Evolutionary conservation across 345 rosid genomes (phyloP).

Genomic region (Brassica napus): DNA sequence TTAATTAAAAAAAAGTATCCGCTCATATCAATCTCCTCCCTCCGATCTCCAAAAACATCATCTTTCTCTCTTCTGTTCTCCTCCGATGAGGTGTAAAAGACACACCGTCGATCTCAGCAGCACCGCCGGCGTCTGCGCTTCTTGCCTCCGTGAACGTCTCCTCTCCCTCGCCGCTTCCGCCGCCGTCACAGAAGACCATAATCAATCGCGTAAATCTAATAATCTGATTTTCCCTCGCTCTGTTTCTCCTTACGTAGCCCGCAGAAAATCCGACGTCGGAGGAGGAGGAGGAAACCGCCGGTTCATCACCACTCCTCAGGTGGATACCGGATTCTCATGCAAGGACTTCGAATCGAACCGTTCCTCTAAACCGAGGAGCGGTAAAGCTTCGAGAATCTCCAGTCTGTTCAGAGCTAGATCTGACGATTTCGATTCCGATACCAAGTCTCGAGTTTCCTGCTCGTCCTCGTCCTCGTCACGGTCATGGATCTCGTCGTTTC

Average conservation of each 20-base stretch:
- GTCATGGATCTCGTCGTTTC: slow-evolving; percentile 63
- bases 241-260: slow-evolving; percentile 71
- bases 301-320: slow-evolving; percentile 73
- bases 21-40: no score
- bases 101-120: slow-evolving; percentile 66
- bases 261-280: slow-evolving; percentile 55
- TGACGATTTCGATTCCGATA: slow-evolving; percentile 53
- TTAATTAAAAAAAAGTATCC: neutral
- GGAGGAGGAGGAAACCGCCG: slow-evolving; percentile 38
- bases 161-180: slow-evolving; percentile 51
- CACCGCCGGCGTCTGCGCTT: slow-evolving; percentile 78
- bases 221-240: slow-evolving; percentile 69
- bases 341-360: slow-evolving; percentile 35
- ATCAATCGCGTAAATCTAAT: slow-evolving; percentile 30
- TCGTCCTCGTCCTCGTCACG: slow-evolving; percentile 42
- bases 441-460: slow-evolving; percentile 37
- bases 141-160: slow-evolving; percentile 89
- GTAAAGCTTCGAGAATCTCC: slow-evolving; percentile 48
- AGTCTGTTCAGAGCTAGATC: slow-evolving; percentile 70
- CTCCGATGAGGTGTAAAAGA: slow-evolving; percentile 76
- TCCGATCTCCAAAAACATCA: neutral
- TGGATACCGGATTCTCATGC: slow-evolving; percentile 44
- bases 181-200: slow-evolving; percentile 44
- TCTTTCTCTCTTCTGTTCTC: neutral
- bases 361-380: slow-evolving; percentile 33